phyloP scores from a whole-genome alignment of 352 stramenopile genomes.

The Blastocystis sp. region DNA sequence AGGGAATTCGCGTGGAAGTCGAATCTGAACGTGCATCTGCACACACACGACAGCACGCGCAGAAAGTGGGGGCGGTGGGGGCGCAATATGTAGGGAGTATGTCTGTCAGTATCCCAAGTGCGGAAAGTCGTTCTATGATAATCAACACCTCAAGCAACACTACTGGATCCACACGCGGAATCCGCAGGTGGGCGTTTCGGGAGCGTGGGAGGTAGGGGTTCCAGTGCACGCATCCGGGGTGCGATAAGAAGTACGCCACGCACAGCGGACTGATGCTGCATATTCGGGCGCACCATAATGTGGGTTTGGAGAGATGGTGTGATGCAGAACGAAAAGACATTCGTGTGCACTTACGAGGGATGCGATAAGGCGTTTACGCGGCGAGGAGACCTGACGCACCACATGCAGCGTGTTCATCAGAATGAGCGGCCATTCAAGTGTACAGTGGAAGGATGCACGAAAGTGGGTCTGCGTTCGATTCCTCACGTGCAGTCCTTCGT shows the following conservation, averaged over 20 bases:
- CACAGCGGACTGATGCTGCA: constrained; percentile 37
- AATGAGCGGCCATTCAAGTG: background rate
- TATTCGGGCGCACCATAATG: constrained; percentile 13
- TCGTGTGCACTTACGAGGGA: background rate
- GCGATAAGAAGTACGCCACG: constrained; percentile 53
- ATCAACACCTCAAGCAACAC: constrained; percentile 49
- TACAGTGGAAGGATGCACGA: constrained; percentile 25
- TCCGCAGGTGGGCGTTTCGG: background rate
- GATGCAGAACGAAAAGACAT: constrained; percentile 15
- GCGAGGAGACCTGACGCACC: background rate
- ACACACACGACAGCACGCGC: constrained; percentile 40
- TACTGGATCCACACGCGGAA: constrained; percentile 31
- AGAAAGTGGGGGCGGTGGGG: too few relatives aligned
- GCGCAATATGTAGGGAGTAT: too few relatives aligned
- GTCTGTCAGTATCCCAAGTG: constrained; percentile 18
- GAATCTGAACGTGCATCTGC: constrained; percentile 44
- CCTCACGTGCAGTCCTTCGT: background rate
- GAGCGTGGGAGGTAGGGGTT: background rate
- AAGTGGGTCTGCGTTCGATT: background rate
- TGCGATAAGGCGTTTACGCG: constrained; percentile 21
- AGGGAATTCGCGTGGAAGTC: constrained; percentile 51
- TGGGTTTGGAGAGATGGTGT: background rate
- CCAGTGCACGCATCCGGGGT: constrained; percentile 5
- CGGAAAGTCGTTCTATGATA: constrained; percentile 50
- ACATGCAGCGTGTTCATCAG: constrained; percentile 4